Conservation (phyloP, 768 basidiomycete species). For the Tulasnella sp. region DNA sequence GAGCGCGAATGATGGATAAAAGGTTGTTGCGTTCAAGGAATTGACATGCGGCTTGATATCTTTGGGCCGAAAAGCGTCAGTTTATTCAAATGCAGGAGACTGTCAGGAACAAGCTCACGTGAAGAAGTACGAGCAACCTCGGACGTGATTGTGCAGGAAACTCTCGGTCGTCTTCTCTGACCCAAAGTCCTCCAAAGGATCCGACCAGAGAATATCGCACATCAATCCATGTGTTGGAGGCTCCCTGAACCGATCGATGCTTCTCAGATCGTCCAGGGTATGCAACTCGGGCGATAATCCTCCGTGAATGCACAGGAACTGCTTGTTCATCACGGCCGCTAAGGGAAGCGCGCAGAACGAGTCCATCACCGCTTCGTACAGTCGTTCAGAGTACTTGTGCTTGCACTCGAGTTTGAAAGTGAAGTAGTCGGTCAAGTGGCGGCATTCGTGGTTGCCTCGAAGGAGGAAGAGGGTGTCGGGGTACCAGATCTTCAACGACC, state of each 20-base stretch:
- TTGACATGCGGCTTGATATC: constrained; percentile 92
- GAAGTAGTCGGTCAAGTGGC: constrained; percentile 74
- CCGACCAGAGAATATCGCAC: constrained; percentile 98
- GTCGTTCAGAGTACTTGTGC: constrained; percentile 94
- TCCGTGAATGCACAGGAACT: constrained; percentile 97
- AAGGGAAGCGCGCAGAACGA: constrained; percentile 92
- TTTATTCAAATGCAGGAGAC: background rate
- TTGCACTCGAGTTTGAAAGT: constrained; percentile 72
- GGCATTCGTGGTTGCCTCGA: constrained; percentile 97
- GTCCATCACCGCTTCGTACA: constrained; percentile 98
- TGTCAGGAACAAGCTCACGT: constrained; percentile 44
- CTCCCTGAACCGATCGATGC: constrained; percentile 96
- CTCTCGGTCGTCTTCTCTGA: constrained; percentile 83
- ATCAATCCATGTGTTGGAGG: constrained; percentile 95
- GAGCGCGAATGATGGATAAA: constrained; percentile 91
- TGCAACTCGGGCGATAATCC: constrained; percentile 91
- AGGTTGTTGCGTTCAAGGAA: constrained; percentile 97
- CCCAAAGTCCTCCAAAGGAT: constrained; percentile 96
- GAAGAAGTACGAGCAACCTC: constrained; percentile 95
- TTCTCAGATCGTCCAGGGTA: constrained; percentile 88
- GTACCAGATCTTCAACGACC: constrained; percentile 99
- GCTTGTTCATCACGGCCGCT: constrained; percentile 98
- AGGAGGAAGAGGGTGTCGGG: constrained; percentile 93
- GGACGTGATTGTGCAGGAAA: constrained; percentile 92
- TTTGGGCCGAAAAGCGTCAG: constrained; percentile 24